These are phyloP conservation scores for Penicillium fimorum DNA, from an alignment of 495 filamentous ascomycete species.

Conservation along the genomic window DNA sequence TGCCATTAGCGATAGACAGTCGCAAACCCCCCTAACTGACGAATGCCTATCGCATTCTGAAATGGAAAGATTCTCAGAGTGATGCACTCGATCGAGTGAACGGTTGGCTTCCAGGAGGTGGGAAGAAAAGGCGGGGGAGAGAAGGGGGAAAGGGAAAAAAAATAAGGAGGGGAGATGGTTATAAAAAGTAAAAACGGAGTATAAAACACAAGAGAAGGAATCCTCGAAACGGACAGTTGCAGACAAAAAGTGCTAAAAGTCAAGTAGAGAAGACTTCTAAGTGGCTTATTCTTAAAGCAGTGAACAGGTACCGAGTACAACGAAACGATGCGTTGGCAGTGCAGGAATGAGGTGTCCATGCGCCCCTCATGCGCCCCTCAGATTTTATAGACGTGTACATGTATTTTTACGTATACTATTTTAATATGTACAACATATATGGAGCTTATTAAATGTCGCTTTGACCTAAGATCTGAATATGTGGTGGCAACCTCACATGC, in stretches of 20 bases:
- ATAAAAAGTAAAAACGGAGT: conserved; percentile 4
- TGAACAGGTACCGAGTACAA: conserved; percentile 10
- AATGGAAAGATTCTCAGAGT: conserved; percentile 16
- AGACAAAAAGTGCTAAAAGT: not conserved
- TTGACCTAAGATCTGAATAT: not conserved
- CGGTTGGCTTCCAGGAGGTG: conserved; percentile 21
- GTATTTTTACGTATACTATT: not conserved
- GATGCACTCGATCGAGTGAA: conserved; percentile 19
- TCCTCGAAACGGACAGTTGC: conserved; percentile 27
- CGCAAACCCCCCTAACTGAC: conserved; percentile 28
- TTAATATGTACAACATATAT: not conserved
- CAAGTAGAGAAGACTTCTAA: not conserved
- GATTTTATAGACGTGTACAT: conserved; percentile 4
- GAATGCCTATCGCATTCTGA: conserved; percentile 35
- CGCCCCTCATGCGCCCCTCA: conserved; percentile 33
- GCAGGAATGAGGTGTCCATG: conserved; percentile 35
- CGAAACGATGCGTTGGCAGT: conserved; percentile 22
- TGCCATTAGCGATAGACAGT: conserved; percentile 27
- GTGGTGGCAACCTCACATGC: conserved; percentile 10
- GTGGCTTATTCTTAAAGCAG: too few species aligned
- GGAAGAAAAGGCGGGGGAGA: not conserved
- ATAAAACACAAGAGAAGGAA: conserved; percentile 2
- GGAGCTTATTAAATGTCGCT: not conserved
- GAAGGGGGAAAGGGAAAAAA: not conserved
- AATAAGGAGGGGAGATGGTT: not conserved